Conservation (phyloP, 176 grass and related monocot species). For the Bromus sterilis region DNA sequence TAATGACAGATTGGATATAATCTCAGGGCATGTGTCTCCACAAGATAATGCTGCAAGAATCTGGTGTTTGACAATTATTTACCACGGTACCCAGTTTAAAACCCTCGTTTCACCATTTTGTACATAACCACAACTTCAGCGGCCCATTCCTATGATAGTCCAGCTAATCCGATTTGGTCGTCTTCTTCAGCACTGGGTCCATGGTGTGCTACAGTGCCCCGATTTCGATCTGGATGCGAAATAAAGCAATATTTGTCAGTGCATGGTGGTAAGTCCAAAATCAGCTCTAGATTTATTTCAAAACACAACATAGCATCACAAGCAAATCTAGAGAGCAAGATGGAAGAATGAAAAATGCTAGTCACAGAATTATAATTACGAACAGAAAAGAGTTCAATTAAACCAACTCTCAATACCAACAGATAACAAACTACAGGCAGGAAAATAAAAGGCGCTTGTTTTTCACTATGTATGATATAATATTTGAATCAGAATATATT, state of each 20-base stretch:
- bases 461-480: not conserved
- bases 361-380: not conserved
- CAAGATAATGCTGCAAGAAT: constrained; percentile 21
- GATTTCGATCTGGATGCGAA: constrained; percentile 55
- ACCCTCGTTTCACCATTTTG: not conserved
- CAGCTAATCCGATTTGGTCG: constrained; percentile 64
- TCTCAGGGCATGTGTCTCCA: not conserved
- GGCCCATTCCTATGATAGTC: constrained; percentile 45
- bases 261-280: not conserved
- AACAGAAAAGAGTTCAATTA: not conserved
- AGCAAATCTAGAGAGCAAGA: not conserved
- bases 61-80: not conserved
- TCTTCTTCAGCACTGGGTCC: constrained; percentile 63
- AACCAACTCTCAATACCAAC: not conserved
- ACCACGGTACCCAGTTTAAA: constrained; percentile 1
- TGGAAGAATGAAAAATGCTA: not conserved
- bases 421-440: not conserved
- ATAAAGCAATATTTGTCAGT: constrained; percentile 9
- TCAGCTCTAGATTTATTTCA: not conserved
- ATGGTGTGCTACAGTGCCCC: constrained; percentile 27
- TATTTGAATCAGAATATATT: not conserved
- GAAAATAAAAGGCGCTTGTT: not conserved
- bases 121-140: constrained; percentile 2
- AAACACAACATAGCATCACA: not conserved
- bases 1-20: not conserved